Base-by-base conservation (phyloP, 1,139 yeast genomes). In the Debaryomyces psychrophilus region DNA sequence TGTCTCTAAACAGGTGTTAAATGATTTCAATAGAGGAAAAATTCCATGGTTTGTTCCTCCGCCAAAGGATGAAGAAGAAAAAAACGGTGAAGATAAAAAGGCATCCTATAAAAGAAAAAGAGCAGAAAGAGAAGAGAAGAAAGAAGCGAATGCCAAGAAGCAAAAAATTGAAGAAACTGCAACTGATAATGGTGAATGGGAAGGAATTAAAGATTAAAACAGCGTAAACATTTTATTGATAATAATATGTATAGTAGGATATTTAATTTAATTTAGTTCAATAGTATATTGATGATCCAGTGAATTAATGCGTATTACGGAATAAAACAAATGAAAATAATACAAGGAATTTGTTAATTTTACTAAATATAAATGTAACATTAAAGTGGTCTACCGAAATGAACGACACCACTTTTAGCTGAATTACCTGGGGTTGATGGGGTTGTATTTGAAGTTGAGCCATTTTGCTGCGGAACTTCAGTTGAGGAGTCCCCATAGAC, bases 21-120 rank as follows among this genome's bases (percentile, higher is more conserved):
- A 89, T 59, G 99, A 93, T 66, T 93, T 93, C 74, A 93, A 90
- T 70, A 82, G 99, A 68, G 99, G 99, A 50, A 90, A 90, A 63
- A 90, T 93, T 47, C 99, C 99, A 20, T 93, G 99, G 99, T 93
- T 93, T 65, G 90, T 90, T 28, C 83, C 95, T 29, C 98, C 99
- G 39, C 98, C 98, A 33, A 79, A 82, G 60, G 88, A 82, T 57
- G 82, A 77, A 44, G 77, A 71, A 49, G 77, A 65, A 14, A 73
- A 82, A 62, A 66, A 70, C 5, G 83, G 82, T 31, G 82, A 72
- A 50, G 85, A 81, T 57, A 79, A 79, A 61, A 79, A 77, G 65
- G 82, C 82, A 8, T 68, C 67, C 39, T 70, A 72, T 49, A 79
- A 77, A 64, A 75, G 81, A 62, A 79, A 79, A 68, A 76, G 78